A percentile compares a stretch with the other conserved stretches of the same genome.
phyloP scores from a whole-genome alignment of 306 rosid genomes.

The Sesbania bispinosa region DNA sequence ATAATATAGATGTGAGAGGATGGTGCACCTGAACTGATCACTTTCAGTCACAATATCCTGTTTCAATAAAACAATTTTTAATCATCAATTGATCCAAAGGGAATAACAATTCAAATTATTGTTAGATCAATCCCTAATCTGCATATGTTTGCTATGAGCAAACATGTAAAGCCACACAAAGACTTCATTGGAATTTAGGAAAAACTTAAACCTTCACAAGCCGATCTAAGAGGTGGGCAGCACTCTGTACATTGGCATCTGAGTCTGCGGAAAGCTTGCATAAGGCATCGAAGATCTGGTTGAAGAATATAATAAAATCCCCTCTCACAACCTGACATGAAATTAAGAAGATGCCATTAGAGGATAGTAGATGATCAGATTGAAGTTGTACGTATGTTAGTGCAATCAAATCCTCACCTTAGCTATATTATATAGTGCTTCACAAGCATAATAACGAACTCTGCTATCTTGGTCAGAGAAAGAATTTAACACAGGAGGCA shows the following conservation, averaged over 20 bases:
- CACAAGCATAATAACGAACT: constrained; percentile 99
- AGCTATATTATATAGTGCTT: constrained; percentile 94
- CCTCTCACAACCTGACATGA: constrained; percentile 94
- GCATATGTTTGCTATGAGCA: not conserved
- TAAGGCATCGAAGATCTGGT: constrained; percentile 94
- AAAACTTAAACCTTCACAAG: constrained; percentile 77
- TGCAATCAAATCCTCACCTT: constrained; percentile 58
- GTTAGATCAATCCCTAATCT: constrained; percentile 18
- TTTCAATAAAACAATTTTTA: constrained; percentile 38
- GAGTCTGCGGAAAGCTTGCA: constrained; percentile 99
- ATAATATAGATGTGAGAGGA: constrained; percentile 26
- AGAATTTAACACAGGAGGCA: constrained; percentile 84
- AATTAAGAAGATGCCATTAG: constrained; percentile 31
- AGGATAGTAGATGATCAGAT: constrained; percentile 19
- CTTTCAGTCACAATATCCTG: constrained; percentile 99
- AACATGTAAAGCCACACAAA: not conserved
- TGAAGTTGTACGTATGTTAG: constrained; percentile 16
- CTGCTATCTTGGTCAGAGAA: constrained; percentile 97
- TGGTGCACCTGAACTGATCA: constrained; percentile 90
- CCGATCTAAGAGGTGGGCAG: constrained; percentile 95
- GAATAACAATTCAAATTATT: constrained; percentile 13
- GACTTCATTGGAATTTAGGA: not conserved
- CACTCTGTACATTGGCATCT: constrained; percentile 94
- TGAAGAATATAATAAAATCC: constrained; percentile 92
- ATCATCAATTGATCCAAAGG: constrained; percentile 29